Evolutionary conservation across 495 filamentous ascomycete species (phyloP), one percentile per base, ranked within the genome.

Genomic region (Neurospora sp.): DNA sequence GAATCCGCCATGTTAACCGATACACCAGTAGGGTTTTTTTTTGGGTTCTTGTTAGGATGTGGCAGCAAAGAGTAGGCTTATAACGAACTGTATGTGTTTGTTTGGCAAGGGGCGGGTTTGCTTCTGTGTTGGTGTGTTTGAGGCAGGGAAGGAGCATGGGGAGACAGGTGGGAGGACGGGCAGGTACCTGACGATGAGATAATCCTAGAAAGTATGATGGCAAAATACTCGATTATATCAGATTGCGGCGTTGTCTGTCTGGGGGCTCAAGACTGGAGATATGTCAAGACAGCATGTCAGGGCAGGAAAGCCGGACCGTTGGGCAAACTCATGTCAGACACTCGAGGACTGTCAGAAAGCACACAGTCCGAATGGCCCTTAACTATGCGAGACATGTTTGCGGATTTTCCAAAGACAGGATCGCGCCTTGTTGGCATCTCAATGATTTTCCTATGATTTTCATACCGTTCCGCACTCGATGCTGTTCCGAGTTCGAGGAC

Each of bases 11-110:
- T 61, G 12, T 31, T 61, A 61, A 61, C 22, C 22, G 12, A 61
- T 61, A 61, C 53, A 61, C 22, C 53, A 35, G 53, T 35, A 61
- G 14, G 53, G 12, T 61, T 1, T 35, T 31, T 61, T 35, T 61
- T 31, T 35, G 35, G 5, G 5, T 35, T 0, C 27, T 61, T 27
- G 12, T 61, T 61, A 12, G 53, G 14, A 31, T 8, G 2, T 61
- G 11, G 6, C 0, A 16, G 5, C 0, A 0, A 35, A 18, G 11
- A 4, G 11, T 0, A 4, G 0, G 27, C 5, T 35, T 61, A 35
- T 61, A 2, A 4, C 16, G 22, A 14, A 1, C 3, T 35, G 27
- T 35, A 18, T 61, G 46, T 1, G 53, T 61, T 35, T 35, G 53
- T 35, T 0, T 2, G 53, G 20, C 27, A 61, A 61, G 14, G 53